Evolutionary conservation across 257 asterid species (phyloP).

Genomic region (Lycium ferocissimum): DNA sequence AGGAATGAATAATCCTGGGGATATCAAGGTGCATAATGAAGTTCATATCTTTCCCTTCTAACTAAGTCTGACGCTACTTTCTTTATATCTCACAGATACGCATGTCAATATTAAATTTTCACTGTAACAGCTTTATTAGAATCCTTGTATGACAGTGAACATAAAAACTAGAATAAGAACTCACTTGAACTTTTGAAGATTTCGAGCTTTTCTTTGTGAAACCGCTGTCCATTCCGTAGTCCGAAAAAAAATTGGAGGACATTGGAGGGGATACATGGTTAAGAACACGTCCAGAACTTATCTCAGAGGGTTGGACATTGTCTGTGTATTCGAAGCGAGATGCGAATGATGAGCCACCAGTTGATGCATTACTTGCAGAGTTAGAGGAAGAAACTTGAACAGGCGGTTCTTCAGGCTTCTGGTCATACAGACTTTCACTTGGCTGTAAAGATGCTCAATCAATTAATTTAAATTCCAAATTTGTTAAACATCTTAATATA

Average conservation of each 20-base stretch:
- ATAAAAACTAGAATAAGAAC: slow-evolving; percentile 30
- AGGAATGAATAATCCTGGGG: background rate
- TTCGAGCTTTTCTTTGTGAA: slow-evolving; percentile 78
- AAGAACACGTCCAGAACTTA: slow-evolving; percentile 64
- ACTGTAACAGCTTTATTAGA: slow-evolving; percentile 13
- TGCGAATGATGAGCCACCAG: slow-evolving; percentile 53
- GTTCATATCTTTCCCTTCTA: background rate
- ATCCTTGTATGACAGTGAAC: background rate
- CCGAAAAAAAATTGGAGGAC: slow-evolving; percentile 67
- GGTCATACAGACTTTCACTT: slow-evolving; percentile 91
- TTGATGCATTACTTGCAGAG: slow-evolving; percentile 56
- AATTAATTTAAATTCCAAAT: slow-evolving; percentile 23
- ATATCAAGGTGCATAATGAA: background rate
- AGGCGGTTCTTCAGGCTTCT: slow-evolving; percentile 85
- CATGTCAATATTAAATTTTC: background rate
- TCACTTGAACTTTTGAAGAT: slow-evolving; percentile 77
- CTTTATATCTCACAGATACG: slow-evolving; percentile 10
- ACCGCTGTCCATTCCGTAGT: slow-evolving; percentile 91
- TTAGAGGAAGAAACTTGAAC: slow-evolving; percentile 63
- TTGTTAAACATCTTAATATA: slow-evolving; percentile 14
- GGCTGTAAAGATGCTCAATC: slow-evolving; percentile 54
- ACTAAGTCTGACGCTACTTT: background rate
- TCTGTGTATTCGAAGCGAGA: slow-evolving; percentile 91
- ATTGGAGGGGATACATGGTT: slow-evolving; percentile 84
- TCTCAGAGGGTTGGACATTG: slow-evolving; percentile 69